Evolutionary conservation across 768 basidiomycete genomes (phyloP), one percentile per base, ranked within the genome.

Genomic region (Boletellus ananas): DNA sequence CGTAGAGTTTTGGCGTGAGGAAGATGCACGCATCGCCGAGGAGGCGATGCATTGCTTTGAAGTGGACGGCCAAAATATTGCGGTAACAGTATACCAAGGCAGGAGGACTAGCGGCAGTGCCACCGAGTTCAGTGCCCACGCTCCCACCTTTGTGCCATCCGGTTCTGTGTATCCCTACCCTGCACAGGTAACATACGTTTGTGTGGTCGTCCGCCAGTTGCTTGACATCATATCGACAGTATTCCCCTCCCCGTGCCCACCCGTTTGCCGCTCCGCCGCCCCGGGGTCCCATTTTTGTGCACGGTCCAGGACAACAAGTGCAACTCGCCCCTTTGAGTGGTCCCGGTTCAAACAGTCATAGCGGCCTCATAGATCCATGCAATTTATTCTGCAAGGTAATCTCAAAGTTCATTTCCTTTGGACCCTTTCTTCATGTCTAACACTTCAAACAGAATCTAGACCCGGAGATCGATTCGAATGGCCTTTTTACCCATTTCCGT

Each of bases 231-330:
- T 23, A 41, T 34, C 34, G 17, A 35, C 55, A 82, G 77, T 87
- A 90, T 70, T 86, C 85, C 37, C 85, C 86, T 47, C 84, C 87
- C 7, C 81, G 81, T 53, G 72, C 69, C 21, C 74, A 71, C 59
- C 80, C 79, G 13, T 81, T 74, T 57, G 74, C 68, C 39, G 70
- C 55, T 41, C 53, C 67, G 3, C 70, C 67, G 4, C 70, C 70
- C 35, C 68, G 69, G 27, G 58, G 56, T 13, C 54, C 79, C 27
- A 58, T 77, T 17, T 92, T 92, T 61, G 74, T 90, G 8, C 90
- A 91, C 66, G 90, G 91, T 10, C 91, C 91, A 11, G 91, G 91
- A 3, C 91, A 94, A 64, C 90, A 92, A 65, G 89, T 93, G 31
- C 90, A 94, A 65, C 76, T 85, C 8, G 90, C 90, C 1, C 91